Conservation (phyloP, 1,284 basidiomycete species). For the Fomitopsis palustris region DNA sequence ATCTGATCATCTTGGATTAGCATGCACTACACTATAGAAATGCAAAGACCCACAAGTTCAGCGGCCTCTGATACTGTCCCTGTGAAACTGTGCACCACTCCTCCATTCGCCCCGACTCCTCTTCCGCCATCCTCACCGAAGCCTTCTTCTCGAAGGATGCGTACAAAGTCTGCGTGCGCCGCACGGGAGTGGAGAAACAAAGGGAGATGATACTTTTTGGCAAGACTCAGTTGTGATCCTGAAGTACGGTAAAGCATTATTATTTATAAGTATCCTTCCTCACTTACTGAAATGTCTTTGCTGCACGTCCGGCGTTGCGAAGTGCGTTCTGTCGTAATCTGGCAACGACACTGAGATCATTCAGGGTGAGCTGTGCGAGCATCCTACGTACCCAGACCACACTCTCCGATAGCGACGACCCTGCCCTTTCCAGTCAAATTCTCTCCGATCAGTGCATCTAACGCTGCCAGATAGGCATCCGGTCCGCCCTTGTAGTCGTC, state of each 20-base stretch:
- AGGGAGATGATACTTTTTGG: conserved; percentile 72
- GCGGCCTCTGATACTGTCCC: conserved; percentile 64
- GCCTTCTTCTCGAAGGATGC: conserved; percentile 64
- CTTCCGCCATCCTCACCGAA: conserved; percentile 57
- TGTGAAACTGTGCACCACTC: conserved; percentile 88
- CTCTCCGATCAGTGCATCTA: conserved; percentile 55
- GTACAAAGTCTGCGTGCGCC: conserved; percentile 71
- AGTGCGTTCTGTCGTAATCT: conserved; percentile 86
- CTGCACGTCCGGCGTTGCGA: conserved; percentile 65
- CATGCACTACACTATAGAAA: neutral
- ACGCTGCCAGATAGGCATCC: conserved; percentile 59
- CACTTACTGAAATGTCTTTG: conserved; percentile 61
- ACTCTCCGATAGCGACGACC: conserved; percentile 82
- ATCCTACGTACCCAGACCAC: conserved; percentile 64
- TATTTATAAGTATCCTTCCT: neutral
- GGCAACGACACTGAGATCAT: neutral
- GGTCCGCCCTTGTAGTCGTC: conserved; percentile 58
- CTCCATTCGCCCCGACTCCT: conserved; percentile 55
- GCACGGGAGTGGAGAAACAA: conserved; percentile 85
- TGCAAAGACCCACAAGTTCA: conserved; percentile 55
- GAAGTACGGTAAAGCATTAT: neutral
- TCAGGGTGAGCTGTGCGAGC: neutral
- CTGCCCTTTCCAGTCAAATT: conserved; percentile 55
- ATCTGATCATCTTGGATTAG: conserved; percentile 36
- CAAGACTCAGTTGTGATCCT: conserved; percentile 65